Evolutionary conservation across 305 asterid genomes (phyloP), one percentile per base, ranked within the genome.

Genomic region (Fraxinus ornus): DNA sequence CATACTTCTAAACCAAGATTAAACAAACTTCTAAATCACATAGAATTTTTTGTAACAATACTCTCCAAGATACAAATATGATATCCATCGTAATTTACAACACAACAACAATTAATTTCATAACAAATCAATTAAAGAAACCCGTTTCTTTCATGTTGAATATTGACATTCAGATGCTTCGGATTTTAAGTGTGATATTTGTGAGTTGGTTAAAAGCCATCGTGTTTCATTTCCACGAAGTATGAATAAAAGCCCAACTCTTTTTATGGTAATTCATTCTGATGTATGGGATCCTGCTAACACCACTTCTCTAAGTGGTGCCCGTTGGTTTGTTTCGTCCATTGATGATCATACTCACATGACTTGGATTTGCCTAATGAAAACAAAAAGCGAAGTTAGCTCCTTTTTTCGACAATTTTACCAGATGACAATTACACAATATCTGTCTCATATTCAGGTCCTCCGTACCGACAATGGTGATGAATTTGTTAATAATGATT

Each of bases 381-480:
- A 70, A 70, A 26, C 21, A 70, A 76, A 39, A 7, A 17, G 9
- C 3, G 36, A 76, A 76, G 79, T 76, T 21, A 76, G 79, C 7
- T 41, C 33, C 0, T 36, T 76, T 7, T 76, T 76, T 76, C 35
- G 12, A 15, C 9, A 41, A 41, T 76, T 41, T 76, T 33, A 41
- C 8, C 24, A 22, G 15, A 39, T 76, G 19, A 76, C 10, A 41
- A 26, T 13, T 5, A 76, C 79, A n/a, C 22, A 39, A 76, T 76
- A 76, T 39, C n/a, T 41, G 12, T 76, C 79, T 10, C 3, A 41
- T 5, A 78, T 78, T 24, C 32, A 78, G 17, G 73, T 78, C 33
- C 22, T 78, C 2, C 30, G 49, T 5, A 78, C 74, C 17, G 71
- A 78, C 57, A 52, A 78, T 57, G 80, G 80, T 37, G 47, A 28